phyloP scores from a whole-genome alignment of 208 protist genomes.

The Phytomonas sp. region DNA sequence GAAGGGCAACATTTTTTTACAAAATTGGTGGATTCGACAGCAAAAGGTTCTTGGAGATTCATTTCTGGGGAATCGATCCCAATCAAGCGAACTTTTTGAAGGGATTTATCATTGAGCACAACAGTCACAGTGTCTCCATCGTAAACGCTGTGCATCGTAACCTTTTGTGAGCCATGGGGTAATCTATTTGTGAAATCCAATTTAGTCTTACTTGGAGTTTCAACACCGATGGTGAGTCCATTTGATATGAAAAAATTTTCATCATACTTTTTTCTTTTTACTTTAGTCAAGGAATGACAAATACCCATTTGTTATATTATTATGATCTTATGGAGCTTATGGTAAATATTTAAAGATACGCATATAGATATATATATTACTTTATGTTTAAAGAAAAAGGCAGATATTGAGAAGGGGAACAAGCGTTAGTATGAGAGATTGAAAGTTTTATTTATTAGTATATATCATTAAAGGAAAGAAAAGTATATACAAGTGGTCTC shows the following conservation, averaged over 20 bases:
- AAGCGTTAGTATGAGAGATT: background rate
- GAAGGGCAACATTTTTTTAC: slow-evolving; percentile 28
- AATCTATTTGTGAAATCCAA: background rate
- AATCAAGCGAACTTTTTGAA: slow-evolving; percentile 33
- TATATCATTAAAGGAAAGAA: background rate
- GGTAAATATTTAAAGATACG: background rate
- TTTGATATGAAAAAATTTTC: too few relatives aligned
- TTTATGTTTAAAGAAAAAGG: slow-evolving; percentile 4
- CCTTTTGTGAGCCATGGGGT: slow-evolving; percentile 13
- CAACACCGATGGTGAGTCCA: slow-evolving; percentile 17
- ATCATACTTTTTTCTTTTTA: background rate
- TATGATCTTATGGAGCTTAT: background rate
- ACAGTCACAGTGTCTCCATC: slow-evolving; percentile 62
- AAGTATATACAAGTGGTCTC: background rate
- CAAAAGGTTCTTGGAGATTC: slow-evolving; percentile 35
- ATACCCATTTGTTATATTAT: slow-evolving; percentile 1
- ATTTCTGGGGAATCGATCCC: slow-evolving; percentile 51
- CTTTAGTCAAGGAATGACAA: background rate
- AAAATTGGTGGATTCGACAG: slow-evolving; percentile 33
- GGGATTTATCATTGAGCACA: slow-evolving; percentile 15
- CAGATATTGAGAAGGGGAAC: background rate
- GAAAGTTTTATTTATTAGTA: background rate
- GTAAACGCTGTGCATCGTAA: slow-evolving; percentile 41
- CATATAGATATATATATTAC: background rate
- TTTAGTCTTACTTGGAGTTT: background rate